Conservation (phyloP, 768 basidiomycete species). For the Amanita rimosa region DNA sequence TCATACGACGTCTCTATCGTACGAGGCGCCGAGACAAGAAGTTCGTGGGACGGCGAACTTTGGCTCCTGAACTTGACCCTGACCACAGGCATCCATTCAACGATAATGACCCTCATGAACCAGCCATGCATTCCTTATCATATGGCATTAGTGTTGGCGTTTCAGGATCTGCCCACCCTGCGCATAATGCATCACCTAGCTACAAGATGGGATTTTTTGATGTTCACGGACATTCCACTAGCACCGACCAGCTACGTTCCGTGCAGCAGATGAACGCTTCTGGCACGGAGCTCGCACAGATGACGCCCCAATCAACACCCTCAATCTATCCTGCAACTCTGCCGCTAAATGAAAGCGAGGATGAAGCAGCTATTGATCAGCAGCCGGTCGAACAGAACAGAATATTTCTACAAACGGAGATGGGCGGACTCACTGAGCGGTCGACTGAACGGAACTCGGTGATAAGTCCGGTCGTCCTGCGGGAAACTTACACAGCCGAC, state of each 20-base stretch:
- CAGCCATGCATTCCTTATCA: background rate
- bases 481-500: background rate
- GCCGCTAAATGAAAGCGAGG: conserved; percentile 23
- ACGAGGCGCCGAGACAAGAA: conserved; percentile 22
- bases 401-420: background rate
- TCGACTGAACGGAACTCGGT: background rate
- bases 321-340: conserved; percentile 39
- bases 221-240: background rate
- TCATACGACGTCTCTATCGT: conserved; percentile 30
- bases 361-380: background rate
- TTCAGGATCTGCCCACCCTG: background rate
- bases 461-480: background rate
- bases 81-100: background rate
- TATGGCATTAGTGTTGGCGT: background rate
- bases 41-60: conserved; percentile 24
- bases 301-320: conserved; percentile 32
- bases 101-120: background rate
- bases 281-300: conserved; percentile 12
- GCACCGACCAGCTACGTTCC: background rate
- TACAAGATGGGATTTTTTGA: background rate
- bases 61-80: conserved; percentile 12
- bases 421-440: background rate
- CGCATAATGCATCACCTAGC: background rate
- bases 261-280: background rate
- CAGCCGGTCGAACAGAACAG: background rate